Conservation (phyloP, 805 yeast genomes). For the Komagataella pastoris region DNA sequence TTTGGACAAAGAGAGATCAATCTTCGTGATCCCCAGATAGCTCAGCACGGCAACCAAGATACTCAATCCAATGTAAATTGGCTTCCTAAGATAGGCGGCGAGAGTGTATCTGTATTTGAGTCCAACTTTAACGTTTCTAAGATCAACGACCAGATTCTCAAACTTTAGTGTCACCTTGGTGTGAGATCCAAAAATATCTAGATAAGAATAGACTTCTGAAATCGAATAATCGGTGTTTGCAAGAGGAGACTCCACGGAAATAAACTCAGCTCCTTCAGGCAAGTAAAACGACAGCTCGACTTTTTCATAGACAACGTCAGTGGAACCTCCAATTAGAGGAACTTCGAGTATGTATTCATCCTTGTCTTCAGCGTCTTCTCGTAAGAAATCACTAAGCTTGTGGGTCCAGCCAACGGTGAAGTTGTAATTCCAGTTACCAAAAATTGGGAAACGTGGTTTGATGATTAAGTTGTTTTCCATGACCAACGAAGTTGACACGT, state of each 20-base stretch:
- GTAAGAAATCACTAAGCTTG: conserved; percentile 38
- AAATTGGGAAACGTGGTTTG: conserved; percentile 85
- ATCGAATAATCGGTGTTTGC: conserved; percentile 18
- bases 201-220: conserved; percentile 31
- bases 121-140: conserved; percentile 39
- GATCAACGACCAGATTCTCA: conserved; percentile 55
- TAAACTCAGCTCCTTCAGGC: conserved; percentile 73
- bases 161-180: conserved; percentile 52
- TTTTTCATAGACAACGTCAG: conserved; percentile 50
- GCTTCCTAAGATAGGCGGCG: conserved; percentile 45
- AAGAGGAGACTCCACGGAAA: conserved; percentile 46
- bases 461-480: conserved; percentile 35
- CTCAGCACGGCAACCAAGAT: conserved; percentile 47
- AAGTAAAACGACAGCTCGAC: conserved; percentile 51
- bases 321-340: conserved; percentile 64
- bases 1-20: conserved; percentile 20
- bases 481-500: conserved; percentile 64
- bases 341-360: conserved; percentile 47
- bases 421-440: conserved; percentile 94
- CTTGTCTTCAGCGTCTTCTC: conserved; percentile 19
- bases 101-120: conserved; percentile 51
- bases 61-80: conserved; percentile 48
- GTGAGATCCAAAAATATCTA: conserved; percentile 72
- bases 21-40: conserved; percentile 31
- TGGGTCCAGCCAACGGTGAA: conserved; percentile 93